These are phyloP conservation scores for Capsella bursapastoris DNA, from an alignment of 345 rosid genomes.

Conservation along the genomic window DNA sequence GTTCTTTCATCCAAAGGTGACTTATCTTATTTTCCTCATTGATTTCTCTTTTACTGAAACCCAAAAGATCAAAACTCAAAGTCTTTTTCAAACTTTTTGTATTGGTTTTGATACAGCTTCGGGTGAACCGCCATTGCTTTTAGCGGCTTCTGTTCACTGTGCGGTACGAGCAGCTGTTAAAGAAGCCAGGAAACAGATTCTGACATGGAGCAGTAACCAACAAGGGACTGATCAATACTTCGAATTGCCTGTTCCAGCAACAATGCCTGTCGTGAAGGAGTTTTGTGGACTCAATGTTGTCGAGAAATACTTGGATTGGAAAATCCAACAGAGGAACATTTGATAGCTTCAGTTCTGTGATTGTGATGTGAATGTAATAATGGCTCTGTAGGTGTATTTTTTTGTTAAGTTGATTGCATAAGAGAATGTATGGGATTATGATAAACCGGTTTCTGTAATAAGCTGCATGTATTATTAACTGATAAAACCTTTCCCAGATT, in stretches of 20 bases:
- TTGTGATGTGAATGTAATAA: not conserved
- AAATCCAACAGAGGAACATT: slow-evolving; percentile 28
- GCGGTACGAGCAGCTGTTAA: slow-evolving; percentile 76
- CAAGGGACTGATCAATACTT: slow-evolving; percentile 43
- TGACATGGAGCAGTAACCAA: slow-evolving; percentile 49
- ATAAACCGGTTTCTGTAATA: slow-evolving; percentile 12
- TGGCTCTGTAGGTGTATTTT: not conserved
- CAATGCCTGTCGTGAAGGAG: slow-evolving; percentile 81
- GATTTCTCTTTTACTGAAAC: slow-evolving; percentile 6
- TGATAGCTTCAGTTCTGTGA: not conserved
- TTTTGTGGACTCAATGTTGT: slow-evolving; percentile 71
- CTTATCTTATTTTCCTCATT: not conserved
- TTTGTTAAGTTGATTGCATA: not conserved
- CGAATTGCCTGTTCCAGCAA: slow-evolving; percentile 81
- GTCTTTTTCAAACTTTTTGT: slow-evolving; percentile 1
- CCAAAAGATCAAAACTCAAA: slow-evolving; percentile 5
- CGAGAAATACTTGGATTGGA: slow-evolving; percentile 69
- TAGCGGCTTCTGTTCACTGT: slow-evolving; percentile 83
- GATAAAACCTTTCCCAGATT: not conserved
- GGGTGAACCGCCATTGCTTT: slow-evolving; percentile 91
- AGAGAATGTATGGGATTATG: slow-evolving; percentile 8
- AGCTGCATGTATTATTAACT: not conserved
- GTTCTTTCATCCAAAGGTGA: slow-evolving; percentile 94
- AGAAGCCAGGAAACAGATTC: slow-evolving; percentile 71
- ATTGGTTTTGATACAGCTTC: slow-evolving; percentile 68